These are phyloP conservation scores for Tuber borchii DNA, from an alignment of 495 filamentous ascomycete genomes.

Conservation along the genomic window DNA sequence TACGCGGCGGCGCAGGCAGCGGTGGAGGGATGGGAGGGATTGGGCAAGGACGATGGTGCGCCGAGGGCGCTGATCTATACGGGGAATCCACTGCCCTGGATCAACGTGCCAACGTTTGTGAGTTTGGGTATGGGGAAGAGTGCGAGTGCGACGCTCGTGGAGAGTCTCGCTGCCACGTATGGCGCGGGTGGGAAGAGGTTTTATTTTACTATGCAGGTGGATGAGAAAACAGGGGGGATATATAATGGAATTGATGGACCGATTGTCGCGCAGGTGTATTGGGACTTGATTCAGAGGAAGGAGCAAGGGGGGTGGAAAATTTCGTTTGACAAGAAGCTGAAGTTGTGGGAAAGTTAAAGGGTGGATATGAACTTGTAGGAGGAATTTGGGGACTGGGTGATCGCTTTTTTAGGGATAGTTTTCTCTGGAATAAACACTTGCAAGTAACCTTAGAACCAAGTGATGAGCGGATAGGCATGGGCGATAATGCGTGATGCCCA, in stretches of 20 bases:
- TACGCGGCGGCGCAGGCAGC: slow-evolving; percentile 14
- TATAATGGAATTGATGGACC: slow-evolving; percentile 9
- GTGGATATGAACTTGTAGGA: neutral
- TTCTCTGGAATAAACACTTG: neutral
- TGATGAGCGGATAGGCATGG: neutral
- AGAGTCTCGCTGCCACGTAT: slow-evolving; percentile 16
- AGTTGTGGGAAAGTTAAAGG: slow-evolving; percentile 8
- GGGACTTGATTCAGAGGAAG: slow-evolving; percentile 8
- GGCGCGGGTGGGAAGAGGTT: slow-evolving; percentile 13
- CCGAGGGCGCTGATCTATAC: slow-evolving; percentile 18
- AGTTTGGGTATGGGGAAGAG: slow-evolving; percentile 13
- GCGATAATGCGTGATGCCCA: neutral
- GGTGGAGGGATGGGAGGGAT: slow-evolving; percentile 14
- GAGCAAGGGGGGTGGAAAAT: slow-evolving; percentile 21
- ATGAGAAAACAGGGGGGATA: slow-evolving; percentile 5
- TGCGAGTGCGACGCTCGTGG: slow-evolving; percentile 8
- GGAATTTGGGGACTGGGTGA: neutral
- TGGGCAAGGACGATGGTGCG: neutral
- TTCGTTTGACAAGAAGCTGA: slow-evolving; percentile 18
- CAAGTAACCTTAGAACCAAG: neutral
- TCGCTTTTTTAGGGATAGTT: neutral
- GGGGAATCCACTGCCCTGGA: slow-evolving; percentile 8
- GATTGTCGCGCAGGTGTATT: neutral
- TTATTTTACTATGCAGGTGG: slow-evolving; percentile 19
- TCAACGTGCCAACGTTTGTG: slow-evolving; percentile 3